Base-by-base conservation (phyloP, 495 filamentous ascomycete species). In the Penicillium diatomitis region DNA sequence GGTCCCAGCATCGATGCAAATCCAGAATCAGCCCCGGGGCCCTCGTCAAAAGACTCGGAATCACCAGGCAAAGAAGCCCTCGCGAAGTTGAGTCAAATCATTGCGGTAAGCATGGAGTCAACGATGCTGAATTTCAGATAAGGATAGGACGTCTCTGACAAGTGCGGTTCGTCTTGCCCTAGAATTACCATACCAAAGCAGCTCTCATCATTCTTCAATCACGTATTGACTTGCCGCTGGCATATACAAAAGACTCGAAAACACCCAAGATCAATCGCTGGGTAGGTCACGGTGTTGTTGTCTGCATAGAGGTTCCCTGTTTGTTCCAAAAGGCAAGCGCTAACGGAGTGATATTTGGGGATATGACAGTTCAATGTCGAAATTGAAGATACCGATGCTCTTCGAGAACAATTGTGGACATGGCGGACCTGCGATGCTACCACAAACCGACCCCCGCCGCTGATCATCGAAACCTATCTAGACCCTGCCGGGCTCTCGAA, bases 161-260 rank as follows among this genome's bases (percentile, higher is more conserved):
- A 9, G 34, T 20, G 33, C 9, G 57, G 43, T 51, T 54, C 38
- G 38, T 40, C 4, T 50, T 37, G 4, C 48, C 40, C 28, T 50
- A 97, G 88, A 95, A 95, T 61, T 95, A 94, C 64, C 85, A 88
- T 65, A 82, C 78, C 44, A 98, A 97, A 72, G 84, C 87, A 34
- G 87, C 89, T 48, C 79, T 92, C 48, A 80, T 92, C 36, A 85
- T 98, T 43, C 68, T 96, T 11, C 83, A 90, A 45, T 83, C 88
- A 32, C 79, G 92, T 45, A 78, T 88, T 41, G 74, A 79, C 40
- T 75, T 88, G 7, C 80, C 82, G 29, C 85, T 79, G 11, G 71
- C 78, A 20, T 64, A 79, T 73, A 49, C 65, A 58, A 71, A 82
- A 67, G 71, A 81, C 56, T 73, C 79, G 36, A 75, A 78, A 44